phyloP scores from a whole-genome alignment of 2,329 filamentous ascomycete genomes.

The Ophiocordyceps australis region DNA sequence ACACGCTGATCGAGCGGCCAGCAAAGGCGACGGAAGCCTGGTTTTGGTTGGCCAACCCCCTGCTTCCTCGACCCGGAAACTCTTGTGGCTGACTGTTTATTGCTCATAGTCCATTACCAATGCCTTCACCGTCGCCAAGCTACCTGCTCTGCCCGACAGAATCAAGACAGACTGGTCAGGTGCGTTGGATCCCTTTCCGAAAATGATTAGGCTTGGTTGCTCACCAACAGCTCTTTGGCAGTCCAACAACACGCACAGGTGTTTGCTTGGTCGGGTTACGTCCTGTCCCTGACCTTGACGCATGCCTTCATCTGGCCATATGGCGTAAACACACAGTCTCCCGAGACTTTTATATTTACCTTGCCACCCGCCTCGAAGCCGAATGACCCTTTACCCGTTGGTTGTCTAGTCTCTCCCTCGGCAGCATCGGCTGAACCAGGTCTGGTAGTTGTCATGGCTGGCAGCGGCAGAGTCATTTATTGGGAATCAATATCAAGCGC shows the following conservation, averaged over 20 bases:
- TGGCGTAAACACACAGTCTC: constrained; percentile 44
- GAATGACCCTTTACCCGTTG: constrained; percentile 61
- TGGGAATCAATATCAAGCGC: constrained; percentile 92
- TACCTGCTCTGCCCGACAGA: constrained; percentile 65
- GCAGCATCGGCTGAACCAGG: constrained; percentile 67
- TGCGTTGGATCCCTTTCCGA: constrained; percentile 21
- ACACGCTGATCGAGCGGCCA: constrained; percentile 36
- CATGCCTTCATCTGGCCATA: constrained; percentile 89
- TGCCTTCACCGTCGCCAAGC: constrained; percentile 70
- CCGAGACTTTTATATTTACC: constrained; percentile 64
- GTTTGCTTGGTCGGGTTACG: constrained; percentile 50
- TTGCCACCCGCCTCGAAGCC: constrained; percentile 55
- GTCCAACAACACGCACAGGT: constrained; percentile 53
- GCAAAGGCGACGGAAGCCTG: constrained; percentile 49
- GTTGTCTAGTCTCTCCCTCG: constrained; percentile 63
- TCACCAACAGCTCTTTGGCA: too few relatives aligned
- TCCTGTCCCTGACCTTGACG: constrained; percentile 61
- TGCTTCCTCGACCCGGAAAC: constrained; percentile 4
- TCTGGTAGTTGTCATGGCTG: constrained; percentile 70
- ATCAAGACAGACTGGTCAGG: constrained; percentile 48
- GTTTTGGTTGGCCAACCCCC: constrained; percentile 35
- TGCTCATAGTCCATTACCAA: constrained; percentile 56
- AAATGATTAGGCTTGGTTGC: background rate
- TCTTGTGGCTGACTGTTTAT: constrained; percentile 4
- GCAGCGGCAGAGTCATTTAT: constrained; percentile 71